Percentiles rank a stretch among this genome's conserved stretches.
Evolutionary conservation across 208 protist genomes (phyloP).

Genomic region (Leishmania aethiopica): DNA sequence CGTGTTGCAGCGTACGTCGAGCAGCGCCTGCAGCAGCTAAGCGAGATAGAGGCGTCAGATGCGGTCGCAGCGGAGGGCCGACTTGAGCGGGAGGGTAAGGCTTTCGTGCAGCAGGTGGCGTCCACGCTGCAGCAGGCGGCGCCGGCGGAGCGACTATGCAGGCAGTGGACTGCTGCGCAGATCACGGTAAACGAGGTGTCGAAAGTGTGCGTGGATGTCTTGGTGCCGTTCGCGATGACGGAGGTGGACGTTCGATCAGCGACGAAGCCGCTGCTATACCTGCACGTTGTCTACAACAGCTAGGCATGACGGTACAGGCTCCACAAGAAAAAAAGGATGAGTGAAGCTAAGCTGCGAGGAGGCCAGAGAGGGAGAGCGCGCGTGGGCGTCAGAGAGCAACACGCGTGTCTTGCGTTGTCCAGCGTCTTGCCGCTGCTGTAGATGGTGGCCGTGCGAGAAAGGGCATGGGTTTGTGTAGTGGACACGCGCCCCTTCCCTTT

Average conservation of each 20-base stretch:
- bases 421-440: background rate
- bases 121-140: background rate
- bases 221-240: slow-evolving; percentile 43
- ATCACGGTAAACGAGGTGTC: slow-evolving; percentile 17
- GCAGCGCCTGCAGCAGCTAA: slow-evolving; percentile 19
- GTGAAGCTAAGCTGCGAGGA: background rate
- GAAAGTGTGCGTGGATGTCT: slow-evolving; percentile 31
- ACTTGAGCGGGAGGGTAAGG: slow-evolving; percentile 8
- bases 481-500: background rate
- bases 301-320: background rate
- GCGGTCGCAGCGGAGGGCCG: background rate
- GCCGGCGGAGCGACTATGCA: background rate
- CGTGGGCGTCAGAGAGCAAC: background rate
- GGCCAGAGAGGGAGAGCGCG: background rate
- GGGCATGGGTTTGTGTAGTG: background rate
- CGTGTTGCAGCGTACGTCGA: slow-evolving; percentile 27
- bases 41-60: slow-evolving; percentile 1
- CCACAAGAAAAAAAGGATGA: background rate
- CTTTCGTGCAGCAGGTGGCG: slow-evolving; percentile 6
- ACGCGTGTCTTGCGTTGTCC: background rate
- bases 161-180: slow-evolving; percentile 5
- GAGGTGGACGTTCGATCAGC: slow-evolving; percentile 12
- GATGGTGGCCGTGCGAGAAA: background rate
- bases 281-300: slow-evolving; percentile 17
- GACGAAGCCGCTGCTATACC: slow-evolving; percentile 39